Evolutionary conservation across 108 stramenopile genomes (phyloP).

Genomic region (Bacterosira constricta): DNA sequence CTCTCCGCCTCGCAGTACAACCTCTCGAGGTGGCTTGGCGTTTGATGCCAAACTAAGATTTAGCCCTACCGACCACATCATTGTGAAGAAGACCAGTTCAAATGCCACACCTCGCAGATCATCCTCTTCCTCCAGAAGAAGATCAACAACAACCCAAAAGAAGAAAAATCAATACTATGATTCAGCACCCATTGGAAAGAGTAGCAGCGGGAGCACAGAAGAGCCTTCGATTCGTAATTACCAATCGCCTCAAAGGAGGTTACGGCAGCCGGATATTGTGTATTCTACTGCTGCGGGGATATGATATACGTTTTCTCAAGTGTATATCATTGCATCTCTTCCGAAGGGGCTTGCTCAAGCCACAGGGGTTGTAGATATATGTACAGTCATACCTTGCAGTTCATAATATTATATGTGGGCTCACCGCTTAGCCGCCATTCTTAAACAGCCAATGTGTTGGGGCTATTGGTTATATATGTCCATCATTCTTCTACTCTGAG

Average conservation of each 20-base stretch:
- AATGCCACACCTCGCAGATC: not conserved
- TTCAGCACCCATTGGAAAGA: not conserved
- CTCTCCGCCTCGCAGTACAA: not conserved
- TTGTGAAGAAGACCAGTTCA: not conserved
- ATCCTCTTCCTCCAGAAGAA: not conserved
- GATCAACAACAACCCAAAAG: not conserved
- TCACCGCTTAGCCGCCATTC: not conserved
- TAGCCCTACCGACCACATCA: not conserved
- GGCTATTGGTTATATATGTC: no score
- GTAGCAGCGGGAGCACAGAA: not conserved
- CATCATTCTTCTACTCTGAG: no score
- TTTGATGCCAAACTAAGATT: not conserved
- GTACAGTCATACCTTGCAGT: not conserved
- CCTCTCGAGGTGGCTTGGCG: no score
- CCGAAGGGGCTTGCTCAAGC: no score
- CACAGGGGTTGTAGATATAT: not conserved
- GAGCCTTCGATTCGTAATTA: not conserved
- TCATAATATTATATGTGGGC: not conserved
- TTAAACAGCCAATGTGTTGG: not conserved
- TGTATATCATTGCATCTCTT: no score
- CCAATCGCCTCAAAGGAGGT: not conserved
- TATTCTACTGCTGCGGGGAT: no score
- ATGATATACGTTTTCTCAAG: no score
- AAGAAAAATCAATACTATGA: not conserved
- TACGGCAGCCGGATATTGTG: not conserved